A percentile compares a stretch with the other conserved stretches of the same genome.
Conservation (phyloP, 441 rosid species). For the Mallotus japonicus region DNA sequence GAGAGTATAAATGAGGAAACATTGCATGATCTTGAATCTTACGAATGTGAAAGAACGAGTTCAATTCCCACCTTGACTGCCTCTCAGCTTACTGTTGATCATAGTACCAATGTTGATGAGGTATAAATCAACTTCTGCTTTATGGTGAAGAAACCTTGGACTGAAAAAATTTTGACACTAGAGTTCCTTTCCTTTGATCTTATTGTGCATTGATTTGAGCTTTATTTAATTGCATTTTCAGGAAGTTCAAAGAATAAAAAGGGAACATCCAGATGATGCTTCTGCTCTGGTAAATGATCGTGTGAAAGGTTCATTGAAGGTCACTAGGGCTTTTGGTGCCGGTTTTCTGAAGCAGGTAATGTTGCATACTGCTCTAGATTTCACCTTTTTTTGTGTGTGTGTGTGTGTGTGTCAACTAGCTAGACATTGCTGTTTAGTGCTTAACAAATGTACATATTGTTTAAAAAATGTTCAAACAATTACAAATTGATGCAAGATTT, state of each 20-base stretch:
- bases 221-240: constrained; percentile 27
- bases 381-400: too few species aligned
- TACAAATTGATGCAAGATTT: not conserved
- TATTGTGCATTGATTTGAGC: not conserved
- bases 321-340: constrained; percentile 94
- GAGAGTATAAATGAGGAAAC: constrained; percentile 71
- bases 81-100: constrained; percentile 78
- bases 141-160: not conserved
- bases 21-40: constrained; percentile 45
- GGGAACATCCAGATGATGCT: constrained; percentile 74
- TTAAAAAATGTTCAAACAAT: not conserved
- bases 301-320: constrained; percentile 90
- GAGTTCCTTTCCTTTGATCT: not conserved
- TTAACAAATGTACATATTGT: not conserved
- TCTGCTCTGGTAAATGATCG: constrained; percentile 70
- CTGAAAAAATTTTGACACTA: not conserved
- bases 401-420: too few species aligned
- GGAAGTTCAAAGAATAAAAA: constrained; percentile 82
- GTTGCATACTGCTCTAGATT: not conserved
- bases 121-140: constrained; percentile 28
- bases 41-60: constrained; percentile 32
- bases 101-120: constrained; percentile 71
- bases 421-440: not conserved
- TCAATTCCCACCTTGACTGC: constrained; percentile 43
- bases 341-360: constrained; percentile 95